A percentile compares a stretch with the other conserved stretches of the same genome.
Evolutionary conservation across 176 grass and related monocot species (phyloP).

Genomic region (Panicum miliaceum): DNA sequence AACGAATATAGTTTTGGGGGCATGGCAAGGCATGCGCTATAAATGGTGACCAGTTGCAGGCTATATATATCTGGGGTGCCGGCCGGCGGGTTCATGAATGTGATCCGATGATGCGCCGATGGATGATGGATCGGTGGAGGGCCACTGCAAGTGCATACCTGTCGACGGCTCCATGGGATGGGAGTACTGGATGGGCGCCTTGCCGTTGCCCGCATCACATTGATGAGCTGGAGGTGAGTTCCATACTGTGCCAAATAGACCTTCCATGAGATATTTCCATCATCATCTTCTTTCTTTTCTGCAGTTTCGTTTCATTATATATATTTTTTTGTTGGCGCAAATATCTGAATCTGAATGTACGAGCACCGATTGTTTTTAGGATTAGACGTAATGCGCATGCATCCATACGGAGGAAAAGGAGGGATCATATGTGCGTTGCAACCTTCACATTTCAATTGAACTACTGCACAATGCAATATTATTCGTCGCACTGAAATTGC

Average conservation of each 20-base stretch:
- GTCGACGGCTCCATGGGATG: background rate
- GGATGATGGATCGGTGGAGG: background rate
- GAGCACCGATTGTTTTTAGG: too few relatives aligned
- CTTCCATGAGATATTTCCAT: background rate
- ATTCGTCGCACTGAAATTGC: background rate
- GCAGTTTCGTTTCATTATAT: background rate
- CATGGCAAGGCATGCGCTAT: background rate
- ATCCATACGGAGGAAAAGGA: too few relatives aligned
- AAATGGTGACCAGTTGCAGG: constrained; percentile 6
- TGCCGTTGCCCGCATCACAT: background rate
- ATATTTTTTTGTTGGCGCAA: background rate
- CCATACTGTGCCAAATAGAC: background rate
- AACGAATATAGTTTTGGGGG: background rate
- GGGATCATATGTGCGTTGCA: background rate
- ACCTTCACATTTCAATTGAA: background rate
- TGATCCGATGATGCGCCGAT: background rate
- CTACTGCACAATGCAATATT: background rate
- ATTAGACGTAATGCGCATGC: too few relatives aligned
- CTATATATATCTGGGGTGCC: background rate
- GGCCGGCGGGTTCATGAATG: constrained; percentile 15
- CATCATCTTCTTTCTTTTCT: background rate
- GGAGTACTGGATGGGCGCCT: background rate
- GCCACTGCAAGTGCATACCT: background rate
- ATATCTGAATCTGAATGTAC: background rate
- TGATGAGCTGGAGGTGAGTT: constrained; percentile 15